Conservation (phyloP, 129 eudicot genomes). For the Tagetes erecta region DNA sequence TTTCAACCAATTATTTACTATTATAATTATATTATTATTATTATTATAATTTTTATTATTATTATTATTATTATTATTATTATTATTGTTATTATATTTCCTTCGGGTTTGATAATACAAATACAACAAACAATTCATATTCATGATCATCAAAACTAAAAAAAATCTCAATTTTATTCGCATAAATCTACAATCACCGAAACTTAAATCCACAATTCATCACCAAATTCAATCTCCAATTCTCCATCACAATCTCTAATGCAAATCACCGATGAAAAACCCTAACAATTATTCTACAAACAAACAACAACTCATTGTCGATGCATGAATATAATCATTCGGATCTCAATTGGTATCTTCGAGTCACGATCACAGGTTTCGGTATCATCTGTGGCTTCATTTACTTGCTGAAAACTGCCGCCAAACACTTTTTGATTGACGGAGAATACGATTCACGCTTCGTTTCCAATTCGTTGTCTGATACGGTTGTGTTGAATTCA, state of each 20-base stretch:
- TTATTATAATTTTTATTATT: not conserved
- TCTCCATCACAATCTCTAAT: not conserved
- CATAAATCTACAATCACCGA: slow-evolving; percentile 11
- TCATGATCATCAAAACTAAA: slow-evolving; percentile 1
- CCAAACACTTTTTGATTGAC: slow-evolving; percentile 57
- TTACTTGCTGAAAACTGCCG: slow-evolving; percentile 57
- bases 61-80: not conserved
- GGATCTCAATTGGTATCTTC: slow-evolving; percentile 66
- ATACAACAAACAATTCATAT: not conserved
- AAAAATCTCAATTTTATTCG: not conserved
- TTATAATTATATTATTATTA: too few relatives aligned
- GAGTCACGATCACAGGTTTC: slow-evolving; percentile 43
- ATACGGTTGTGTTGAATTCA: slow-evolving; percentile 8
- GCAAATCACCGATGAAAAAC: slow-evolving; percentile 38
- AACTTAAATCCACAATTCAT: not conserved
- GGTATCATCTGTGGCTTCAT: slow-evolving; percentile 48
- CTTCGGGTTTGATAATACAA: not conserved
- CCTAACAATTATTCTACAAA: slow-evolving; percentile 15
- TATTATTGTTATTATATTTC: too few relatives aligned
- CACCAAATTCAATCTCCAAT: slow-evolving; percentile 22
- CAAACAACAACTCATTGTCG: slow-evolving; percentile 35
- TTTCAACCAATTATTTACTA: not conserved
- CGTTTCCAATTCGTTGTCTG: slow-evolving; percentile 31
- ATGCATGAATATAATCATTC: slow-evolving; percentile 44
- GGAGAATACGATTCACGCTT: slow-evolving; percentile 56